Evolutionary conservation across 306 rosid species (phyloP).

Genomic region (Delonix regia): DNA sequence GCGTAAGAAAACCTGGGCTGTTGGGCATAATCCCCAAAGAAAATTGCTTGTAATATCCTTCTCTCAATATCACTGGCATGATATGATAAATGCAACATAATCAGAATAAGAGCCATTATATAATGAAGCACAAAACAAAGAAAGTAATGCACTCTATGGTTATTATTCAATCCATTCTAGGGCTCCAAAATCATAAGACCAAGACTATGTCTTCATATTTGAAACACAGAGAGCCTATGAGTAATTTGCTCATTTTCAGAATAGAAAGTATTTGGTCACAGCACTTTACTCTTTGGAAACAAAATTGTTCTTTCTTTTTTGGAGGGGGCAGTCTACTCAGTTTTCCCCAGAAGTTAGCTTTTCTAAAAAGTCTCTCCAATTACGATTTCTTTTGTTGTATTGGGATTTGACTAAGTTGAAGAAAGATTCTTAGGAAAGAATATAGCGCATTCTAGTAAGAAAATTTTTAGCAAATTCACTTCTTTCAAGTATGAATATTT

Average conservation of each 20-base stretch:
- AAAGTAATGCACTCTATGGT: neutral
- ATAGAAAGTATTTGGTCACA: neutral
- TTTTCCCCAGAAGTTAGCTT: neutral
- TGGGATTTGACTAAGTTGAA: neutral
- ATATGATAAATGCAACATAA: neutral
- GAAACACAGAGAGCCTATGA: neutral
- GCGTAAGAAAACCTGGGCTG: conserved; percentile 26
- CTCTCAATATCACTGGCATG: neutral
- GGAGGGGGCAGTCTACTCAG: neutral
- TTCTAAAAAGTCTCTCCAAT: neutral
- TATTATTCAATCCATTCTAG: neutral
- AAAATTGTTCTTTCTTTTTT: neutral
- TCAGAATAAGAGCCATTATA: neutral
- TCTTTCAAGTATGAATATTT: neutral
- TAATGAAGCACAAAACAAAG: conserved; percentile 9
- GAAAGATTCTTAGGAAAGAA: neutral
- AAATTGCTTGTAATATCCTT: neutral
- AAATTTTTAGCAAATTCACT: neutral
- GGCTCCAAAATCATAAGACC: neutral
- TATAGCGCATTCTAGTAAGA: neutral
- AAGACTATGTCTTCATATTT: neutral
- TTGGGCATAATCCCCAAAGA: neutral
- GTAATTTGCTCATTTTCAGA: neutral
- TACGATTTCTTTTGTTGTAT: neutral
- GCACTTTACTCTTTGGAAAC: neutral